A percentile compares a stretch with the other conserved stretches of the same genome.
These are phyloP conservation scores for Blastomyces silverae DNA, from an alignment of 2,329 filamentous ascomycete species.

Conservation along the genomic window DNA sequence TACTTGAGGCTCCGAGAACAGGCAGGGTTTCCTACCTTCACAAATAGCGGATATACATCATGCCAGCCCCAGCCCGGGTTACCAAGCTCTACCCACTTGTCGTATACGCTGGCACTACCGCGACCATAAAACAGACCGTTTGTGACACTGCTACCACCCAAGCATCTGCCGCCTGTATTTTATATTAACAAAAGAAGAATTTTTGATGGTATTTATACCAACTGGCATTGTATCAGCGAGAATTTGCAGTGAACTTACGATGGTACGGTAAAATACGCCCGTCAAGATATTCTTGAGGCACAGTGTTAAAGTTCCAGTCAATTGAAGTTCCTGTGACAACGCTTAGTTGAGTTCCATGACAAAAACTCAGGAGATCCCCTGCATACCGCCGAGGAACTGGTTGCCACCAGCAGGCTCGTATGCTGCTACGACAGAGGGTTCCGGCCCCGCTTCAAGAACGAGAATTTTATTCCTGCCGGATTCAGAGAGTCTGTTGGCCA, in stretches of 20 bases:
- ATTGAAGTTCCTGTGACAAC: slow-evolving; percentile 23
- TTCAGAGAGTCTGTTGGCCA: slow-evolving; percentile 25
- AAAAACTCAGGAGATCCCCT: neutral
- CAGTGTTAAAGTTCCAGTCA: slow-evolving; percentile 29
- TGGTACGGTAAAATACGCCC: slow-evolving; percentile 19
- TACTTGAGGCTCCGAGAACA: neutral
- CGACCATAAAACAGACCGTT: slow-evolving; percentile 21
- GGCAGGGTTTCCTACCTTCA: slow-evolving; percentile 8
- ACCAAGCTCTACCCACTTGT: slow-evolving; percentile 20
- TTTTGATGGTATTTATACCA: neutral
- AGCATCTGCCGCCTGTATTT: slow-evolving; percentile 16
- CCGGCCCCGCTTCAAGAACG: slow-evolving; percentile 24
- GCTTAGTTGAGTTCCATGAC: neutral
- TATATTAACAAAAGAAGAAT: slow-evolving; percentile 5
- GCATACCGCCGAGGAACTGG: slow-evolving; percentile 26
- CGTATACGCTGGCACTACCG: slow-evolving; percentile 20
- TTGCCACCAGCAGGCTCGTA: slow-evolving; percentile 28
- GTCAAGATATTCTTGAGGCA: slow-evolving; percentile 17
- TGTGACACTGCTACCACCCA: slow-evolving; percentile 20
- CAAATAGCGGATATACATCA: slow-evolving; percentile 16
- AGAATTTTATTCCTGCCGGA: slow-evolving; percentile 18
- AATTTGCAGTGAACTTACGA: slow-evolving; percentile 9
- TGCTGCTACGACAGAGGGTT: slow-evolving; percentile 24
- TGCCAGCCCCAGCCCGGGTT: slow-evolving; percentile 23
- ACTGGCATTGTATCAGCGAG: neutral